Percentiles rank a stretch among this genome's conserved stretches.
Conservation (phyloP, 148 eudicot genomes). For the Rheum nobile region DNA sequence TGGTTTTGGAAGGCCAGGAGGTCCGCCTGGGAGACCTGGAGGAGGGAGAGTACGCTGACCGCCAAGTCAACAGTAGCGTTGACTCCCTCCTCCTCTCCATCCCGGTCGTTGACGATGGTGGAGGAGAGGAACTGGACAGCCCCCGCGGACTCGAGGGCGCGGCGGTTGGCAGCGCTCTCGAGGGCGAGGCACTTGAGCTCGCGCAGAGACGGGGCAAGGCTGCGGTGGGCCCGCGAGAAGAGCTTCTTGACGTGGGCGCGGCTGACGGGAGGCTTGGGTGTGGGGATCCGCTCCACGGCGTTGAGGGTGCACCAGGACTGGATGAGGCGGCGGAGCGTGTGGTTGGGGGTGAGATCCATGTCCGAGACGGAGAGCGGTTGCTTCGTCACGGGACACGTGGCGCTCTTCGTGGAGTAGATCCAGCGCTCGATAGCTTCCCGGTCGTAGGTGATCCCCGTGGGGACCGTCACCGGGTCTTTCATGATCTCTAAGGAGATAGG, state of each 20-base stretch:
- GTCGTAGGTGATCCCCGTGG: constrained; percentile 76
- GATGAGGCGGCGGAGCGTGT: constrained; percentile 62
- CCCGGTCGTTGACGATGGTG: constrained; percentile 11
- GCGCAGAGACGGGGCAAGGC: constrained; percentile 18
- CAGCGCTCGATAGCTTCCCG: constrained; percentile 59
- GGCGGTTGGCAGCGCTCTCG: constrained; percentile 36
- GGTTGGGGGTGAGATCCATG: constrained; percentile 53
- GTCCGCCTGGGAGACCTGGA: constrained; percentile 30
- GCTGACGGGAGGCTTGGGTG: constrained; percentile 45
- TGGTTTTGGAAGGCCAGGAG: constrained; percentile 17
- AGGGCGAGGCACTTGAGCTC: constrained; percentile 38
- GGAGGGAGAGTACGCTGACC: constrained; percentile 32
- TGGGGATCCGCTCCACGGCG: constrained; percentile 59
- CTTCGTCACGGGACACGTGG: constrained; percentile 66
- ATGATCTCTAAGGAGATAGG: constrained; percentile 63
- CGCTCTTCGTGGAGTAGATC: constrained; percentile 34
- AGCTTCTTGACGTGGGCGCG: constrained; percentile 38
- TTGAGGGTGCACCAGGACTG: constrained; percentile 84
- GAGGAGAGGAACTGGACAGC: constrained; percentile 38
- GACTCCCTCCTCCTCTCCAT: constrained; percentile 9
- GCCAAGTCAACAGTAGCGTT: constrained; percentile 31
- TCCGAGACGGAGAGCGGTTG: constrained; percentile 26
- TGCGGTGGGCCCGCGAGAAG: constrained; percentile 21
- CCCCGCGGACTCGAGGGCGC: constrained; percentile 34
- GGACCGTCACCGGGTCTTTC: constrained; percentile 61